A percentile compares a stretch with the other conserved stretches of the same genome.
These are phyloP conservation scores for Cicer judaicum DNA, from an alignment of 306 rosid species.

Conservation along the genomic window DNA sequence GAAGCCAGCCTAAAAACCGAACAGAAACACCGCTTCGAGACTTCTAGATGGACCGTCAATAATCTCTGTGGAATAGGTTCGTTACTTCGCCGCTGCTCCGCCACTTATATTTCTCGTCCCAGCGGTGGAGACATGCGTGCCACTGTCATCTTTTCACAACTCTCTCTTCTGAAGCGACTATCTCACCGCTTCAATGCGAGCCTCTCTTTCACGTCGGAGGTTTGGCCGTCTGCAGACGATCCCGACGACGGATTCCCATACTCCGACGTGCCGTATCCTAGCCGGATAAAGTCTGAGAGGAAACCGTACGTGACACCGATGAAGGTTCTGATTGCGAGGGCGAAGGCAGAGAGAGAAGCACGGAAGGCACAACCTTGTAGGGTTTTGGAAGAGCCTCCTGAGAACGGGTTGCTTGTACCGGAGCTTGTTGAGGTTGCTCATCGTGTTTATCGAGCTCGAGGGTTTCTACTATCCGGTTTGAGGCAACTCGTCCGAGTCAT, in stretches of 20 bases:
- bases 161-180: conserved; percentile 41
- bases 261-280: conserved; percentile 67
- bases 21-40: too few species aligned
- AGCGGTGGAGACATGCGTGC: conserved; percentile 44
- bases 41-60: too few species aligned
- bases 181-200: conserved; percentile 32
- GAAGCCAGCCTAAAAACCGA: too few species aligned
- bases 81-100: conserved; percentile 7
- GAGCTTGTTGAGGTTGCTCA: conserved; percentile 71
- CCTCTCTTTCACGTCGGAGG: conserved; percentile 45
- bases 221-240: conserved; percentile 21
- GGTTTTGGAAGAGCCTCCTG: conserved; percentile 69
- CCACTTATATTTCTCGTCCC: conserved; percentile 12
- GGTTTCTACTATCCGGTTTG: conserved; percentile 55
- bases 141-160: conserved; percentile 17
- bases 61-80: too few species aligned
- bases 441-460: conserved; percentile 65
- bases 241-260: conserved; percentile 45
- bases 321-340: conserved; percentile 73
- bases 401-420: conserved; percentile 77
- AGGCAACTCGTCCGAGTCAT: conserved; percentile 56
- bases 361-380: conserved; percentile 68
- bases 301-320: conserved; percentile 78
- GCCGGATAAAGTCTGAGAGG: conserved; percentile 59
- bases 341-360: conserved; percentile 67